phyloP scores from a whole-genome alignment of 2,329 filamentous ascomycete genomes.

The Phialocephala subalpina region DNA sequence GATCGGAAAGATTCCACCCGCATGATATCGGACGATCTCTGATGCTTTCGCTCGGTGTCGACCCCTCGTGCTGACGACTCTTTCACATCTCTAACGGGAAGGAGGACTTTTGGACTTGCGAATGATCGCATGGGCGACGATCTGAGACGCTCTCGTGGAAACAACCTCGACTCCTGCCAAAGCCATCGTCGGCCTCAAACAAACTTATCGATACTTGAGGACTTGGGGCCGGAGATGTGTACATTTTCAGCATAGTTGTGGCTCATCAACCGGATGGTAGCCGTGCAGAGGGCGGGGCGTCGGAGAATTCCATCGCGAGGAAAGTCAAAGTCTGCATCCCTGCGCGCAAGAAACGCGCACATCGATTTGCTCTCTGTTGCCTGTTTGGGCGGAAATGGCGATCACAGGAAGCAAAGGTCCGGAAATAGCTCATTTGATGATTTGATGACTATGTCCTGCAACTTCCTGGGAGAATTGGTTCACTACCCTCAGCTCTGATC shows the following conservation, averaged over 20 bases:
- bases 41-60: background rate
- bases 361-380: too few relatives aligned
- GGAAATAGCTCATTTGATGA: too few relatives aligned
- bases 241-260: constrained; percentile 21
- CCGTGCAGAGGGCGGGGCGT: constrained; percentile 23
- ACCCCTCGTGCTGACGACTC: background rate
- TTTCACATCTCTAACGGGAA: constrained; percentile 9
- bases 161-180: constrained; percentile 10
- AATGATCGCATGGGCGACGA: constrained; percentile 15
- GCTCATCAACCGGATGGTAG: constrained; percentile 12
- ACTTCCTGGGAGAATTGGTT: too few relatives aligned
- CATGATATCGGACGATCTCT: constrained; percentile 11
- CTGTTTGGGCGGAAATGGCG: too few relatives aligned
- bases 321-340: background rate
- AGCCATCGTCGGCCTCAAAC: constrained; percentile 23
- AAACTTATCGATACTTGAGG: constrained; percentile 13
- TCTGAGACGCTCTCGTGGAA: constrained; percentile 13
- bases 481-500: too few relatives aligned
- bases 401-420: too few relatives aligned
- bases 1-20: background rate
- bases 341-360: too few relatives aligned
- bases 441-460: too few relatives aligned
- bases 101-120: constrained; percentile 4
- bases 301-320: constrained; percentile 22
- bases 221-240: constrained; percentile 27